These are phyloP conservation scores for Lunularia cruciata DNA, from an alignment of 225 moss, liverwort and hornwort genomes.

Conservation along the genomic window DNA sequence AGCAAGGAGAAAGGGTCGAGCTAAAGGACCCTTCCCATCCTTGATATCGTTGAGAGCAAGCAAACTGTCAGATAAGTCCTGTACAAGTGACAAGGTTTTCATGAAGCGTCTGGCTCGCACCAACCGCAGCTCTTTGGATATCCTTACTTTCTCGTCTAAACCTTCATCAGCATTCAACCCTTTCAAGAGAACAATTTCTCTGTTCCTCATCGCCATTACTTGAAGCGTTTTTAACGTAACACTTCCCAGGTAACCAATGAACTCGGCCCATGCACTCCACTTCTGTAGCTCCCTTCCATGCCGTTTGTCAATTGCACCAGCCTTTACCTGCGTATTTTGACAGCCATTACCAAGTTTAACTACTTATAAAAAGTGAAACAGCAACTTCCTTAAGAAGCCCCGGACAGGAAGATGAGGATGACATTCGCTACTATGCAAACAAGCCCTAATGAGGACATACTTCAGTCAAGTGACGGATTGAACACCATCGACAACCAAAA, in stretches of 20 bases:
- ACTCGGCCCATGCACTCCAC: slow-evolving; percentile 87
- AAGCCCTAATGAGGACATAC: no score
- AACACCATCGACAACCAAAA: no score
- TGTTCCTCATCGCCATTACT: slow-evolving; percentile 49
- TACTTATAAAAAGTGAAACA: no score
- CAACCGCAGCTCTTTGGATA: slow-evolving; percentile 57
- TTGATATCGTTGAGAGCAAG: slow-evolving; percentile 86
- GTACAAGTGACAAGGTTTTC: slow-evolving; percentile 82
- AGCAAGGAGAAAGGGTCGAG: slow-evolving; percentile 69
- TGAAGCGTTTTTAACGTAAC: slow-evolving; percentile 72
- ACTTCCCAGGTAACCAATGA: slow-evolving; percentile 87
- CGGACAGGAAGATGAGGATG: no score
- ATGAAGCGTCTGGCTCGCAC: slow-evolving; percentile 67
- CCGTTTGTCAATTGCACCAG: slow-evolving; percentile 77
- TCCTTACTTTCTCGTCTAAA: slow-evolving; percentile 38
- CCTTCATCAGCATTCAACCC: slow-evolving; percentile 55
- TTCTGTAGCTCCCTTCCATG: slow-evolving; percentile 74
- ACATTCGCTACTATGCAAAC: no score
- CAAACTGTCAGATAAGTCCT: slow-evolving; percentile 85
- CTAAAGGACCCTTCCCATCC: slow-evolving; percentile 65
- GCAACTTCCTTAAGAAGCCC: no score
- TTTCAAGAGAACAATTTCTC: slow-evolving; percentile 59
- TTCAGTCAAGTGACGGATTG: no score
- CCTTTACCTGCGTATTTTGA: slow-evolving; percentile 56
- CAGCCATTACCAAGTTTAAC: no score